Conservation (phyloP, 1,284 basidiomycete genomes). For the Cutaneotrichosporon curvatum region DNA sequence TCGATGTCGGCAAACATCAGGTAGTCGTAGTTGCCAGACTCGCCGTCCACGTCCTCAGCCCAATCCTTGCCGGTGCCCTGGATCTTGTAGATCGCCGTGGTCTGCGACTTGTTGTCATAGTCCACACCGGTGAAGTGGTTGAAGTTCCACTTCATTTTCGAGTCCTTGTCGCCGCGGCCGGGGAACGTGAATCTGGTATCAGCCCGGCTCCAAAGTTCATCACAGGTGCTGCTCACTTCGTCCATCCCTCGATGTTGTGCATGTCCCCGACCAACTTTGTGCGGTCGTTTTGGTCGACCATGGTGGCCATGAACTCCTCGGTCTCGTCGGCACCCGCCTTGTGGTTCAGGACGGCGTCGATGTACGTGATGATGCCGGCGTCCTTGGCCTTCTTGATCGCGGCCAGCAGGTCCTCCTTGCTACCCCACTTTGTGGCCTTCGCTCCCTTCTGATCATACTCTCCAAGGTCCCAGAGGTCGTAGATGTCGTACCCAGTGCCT, state of each 20-base stretch:
- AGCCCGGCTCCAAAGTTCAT: too few species aligned
- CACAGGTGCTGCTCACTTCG: too few species aligned
- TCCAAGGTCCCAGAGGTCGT: conserved; percentile 76
- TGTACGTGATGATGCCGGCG: conserved; percentile 44
- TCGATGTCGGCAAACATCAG: conserved; percentile 54
- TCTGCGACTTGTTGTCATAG: conserved; percentile 66
- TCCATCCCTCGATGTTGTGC: conserved; percentile 78
- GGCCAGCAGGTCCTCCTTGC: conserved; percentile 66
- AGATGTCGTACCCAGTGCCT: conserved; percentile 46
- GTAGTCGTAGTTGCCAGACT: conserved; percentile 49
- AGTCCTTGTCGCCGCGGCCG: conserved; percentile 62
- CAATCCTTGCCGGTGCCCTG: conserved; percentile 54
- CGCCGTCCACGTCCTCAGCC: conserved; percentile 49
- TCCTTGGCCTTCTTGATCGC: conserved; percentile 53
- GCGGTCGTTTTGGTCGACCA: conserved; percentile 57
- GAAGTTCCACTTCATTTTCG: conserved; percentile 51
- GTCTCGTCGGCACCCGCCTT: conserved; percentile 67
- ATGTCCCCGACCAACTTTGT: conserved; percentile 54
- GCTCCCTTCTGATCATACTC: conserved; percentile 83
- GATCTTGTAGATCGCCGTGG: conserved; percentile 57
- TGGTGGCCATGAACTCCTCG: conserved; percentile 68
- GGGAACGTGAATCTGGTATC: conserved; percentile 65
- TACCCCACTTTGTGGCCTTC: conserved; percentile 83
- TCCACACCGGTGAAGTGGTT: conserved; percentile 65
- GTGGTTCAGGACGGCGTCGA: conserved; percentile 53